A percentile compares a stretch with the other conserved stretches of the same genome.
These are phyloP conservation scores for Phytophthora nicotianae DNA, from an alignment of 352 stramenopile genomes.

Conservation along the genomic window DNA sequence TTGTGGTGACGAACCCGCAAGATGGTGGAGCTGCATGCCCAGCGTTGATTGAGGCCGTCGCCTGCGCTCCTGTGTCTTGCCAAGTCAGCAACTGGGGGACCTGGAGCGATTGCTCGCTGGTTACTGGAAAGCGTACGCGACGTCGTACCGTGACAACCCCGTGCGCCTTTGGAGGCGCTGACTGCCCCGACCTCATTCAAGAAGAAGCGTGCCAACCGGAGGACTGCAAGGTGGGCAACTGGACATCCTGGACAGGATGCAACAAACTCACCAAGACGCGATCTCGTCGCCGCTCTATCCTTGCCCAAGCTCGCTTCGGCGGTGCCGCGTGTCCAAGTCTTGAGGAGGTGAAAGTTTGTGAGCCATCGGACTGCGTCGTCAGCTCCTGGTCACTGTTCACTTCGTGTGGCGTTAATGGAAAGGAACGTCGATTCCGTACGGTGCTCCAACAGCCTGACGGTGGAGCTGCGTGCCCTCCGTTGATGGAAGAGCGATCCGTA, in stretches of 20 bases:
- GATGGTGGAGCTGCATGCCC: conserved; percentile 57
- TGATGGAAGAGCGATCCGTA: conserved; percentile 54
- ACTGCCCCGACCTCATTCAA: conserved; percentile 45
- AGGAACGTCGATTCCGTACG: conserved; percentile 41
- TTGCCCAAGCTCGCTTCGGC: conserved; percentile 38
- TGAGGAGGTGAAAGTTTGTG: conserved; percentile 41
- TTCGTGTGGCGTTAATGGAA: conserved; percentile 35
- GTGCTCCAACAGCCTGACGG: conserved; percentile 48
- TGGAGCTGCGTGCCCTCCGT: conserved; percentile 38
- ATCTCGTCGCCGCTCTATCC: conserved; percentile 40
- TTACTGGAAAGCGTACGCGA: conserved; percentile 45
- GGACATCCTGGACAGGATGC: conserved; percentile 50
- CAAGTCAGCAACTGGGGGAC: conserved; percentile 57
- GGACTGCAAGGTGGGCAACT: conserved; percentile 50
- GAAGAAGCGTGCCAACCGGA: conserved; percentile 46
- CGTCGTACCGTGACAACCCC: conserved; percentile 36
- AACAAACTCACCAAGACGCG: conserved; percentile 42
- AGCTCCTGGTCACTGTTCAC: conserved; percentile 61
- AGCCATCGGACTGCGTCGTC: conserved; percentile 47
- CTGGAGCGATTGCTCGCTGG: conserved; percentile 45
- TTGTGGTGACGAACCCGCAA: conserved; percentile 42
- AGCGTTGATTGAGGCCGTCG: conserved; percentile 32
- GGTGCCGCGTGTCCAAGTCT: conserved; percentile 43
- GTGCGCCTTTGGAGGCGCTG: conserved; percentile 40
- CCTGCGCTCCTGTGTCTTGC: conserved; percentile 54